phyloP scores from a whole-genome alignment of 805 yeast species.

The Cyberlindnera mycetangii region DNA sequence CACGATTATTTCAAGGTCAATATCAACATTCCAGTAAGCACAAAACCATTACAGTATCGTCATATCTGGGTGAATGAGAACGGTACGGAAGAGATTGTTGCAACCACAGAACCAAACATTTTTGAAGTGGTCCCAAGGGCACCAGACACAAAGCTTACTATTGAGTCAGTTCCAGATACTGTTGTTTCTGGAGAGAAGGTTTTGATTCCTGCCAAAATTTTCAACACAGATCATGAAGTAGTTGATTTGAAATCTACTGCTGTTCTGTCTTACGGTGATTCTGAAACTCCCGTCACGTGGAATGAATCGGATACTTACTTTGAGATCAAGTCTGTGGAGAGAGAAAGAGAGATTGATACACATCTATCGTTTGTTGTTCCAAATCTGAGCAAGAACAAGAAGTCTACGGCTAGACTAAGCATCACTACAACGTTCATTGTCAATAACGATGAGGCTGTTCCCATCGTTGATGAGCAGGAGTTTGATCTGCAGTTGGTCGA shows the following conservation, averaged over 20 bases:
- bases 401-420: conserved; percentile 8
- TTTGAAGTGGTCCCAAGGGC: conserved; percentile 37
- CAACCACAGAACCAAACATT: conserved; percentile 19
- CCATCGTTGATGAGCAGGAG: conserved; percentile 26
- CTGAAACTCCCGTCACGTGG: conserved; percentile 3
- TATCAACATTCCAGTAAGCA: conserved; percentile 18
- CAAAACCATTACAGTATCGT: conserved; percentile 13
- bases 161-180: conserved; percentile 24
- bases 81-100: conserved; percentile 13
- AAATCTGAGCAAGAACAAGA: not conserved
- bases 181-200: conserved; percentile 34
- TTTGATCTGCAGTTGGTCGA: conserved; percentile 28
- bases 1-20: conserved; percentile 21
- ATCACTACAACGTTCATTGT: conserved; percentile 28
- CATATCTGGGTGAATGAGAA: conserved; percentile 17
- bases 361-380: conserved; percentile 13
- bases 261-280: conserved; percentile 9
- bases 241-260: conserved; percentile 31
- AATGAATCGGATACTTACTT: not conserved
- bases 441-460: conserved; percentile 29
- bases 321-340: conserved; percentile 10
- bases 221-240: conserved; percentile 32
- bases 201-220: conserved; percentile 24
- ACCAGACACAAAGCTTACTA: conserved; percentile 32
- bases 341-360: conserved; percentile 1